phyloP scores from a whole-genome alignment of 306 rosid genomes.

The Dryas drummondii region DNA sequence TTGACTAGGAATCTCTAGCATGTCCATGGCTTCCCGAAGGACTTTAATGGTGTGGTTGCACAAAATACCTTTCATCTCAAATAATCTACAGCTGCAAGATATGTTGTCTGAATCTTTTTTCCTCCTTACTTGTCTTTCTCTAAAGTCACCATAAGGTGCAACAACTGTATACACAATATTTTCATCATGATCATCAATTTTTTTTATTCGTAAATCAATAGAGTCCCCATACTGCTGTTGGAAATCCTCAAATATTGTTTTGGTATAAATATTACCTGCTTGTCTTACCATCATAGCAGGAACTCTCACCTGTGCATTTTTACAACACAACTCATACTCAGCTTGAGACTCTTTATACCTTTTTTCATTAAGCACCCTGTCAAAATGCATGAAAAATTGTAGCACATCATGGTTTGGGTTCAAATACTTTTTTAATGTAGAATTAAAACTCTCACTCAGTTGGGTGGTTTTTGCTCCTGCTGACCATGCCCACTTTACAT shows the following conservation, averaged over 20 bases:
- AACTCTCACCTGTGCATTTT: not conserved
- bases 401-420: not conserved
- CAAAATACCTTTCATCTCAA: too few species aligned
- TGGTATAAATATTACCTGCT: not conserved
- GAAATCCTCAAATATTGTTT: not conserved
- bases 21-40: too few species aligned
- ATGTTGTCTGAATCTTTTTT: not conserved
- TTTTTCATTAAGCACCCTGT: not conserved
- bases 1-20: too few species aligned
- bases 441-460: conserved; percentile 4
- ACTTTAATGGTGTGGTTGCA: too few species aligned
- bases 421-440: not conserved
- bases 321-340: not conserved
- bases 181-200: not conserved
- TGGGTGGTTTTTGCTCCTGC: not conserved
- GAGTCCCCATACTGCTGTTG: not conserved
- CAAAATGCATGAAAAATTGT: not conserved
- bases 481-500: not conserved
- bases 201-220: not conserved
- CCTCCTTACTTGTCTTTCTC: not conserved
- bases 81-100: too few species aligned
- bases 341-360: not conserved
- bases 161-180: not conserved
- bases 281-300: not conserved
- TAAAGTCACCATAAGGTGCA: not conserved